A percentile compares a stretch with the other conserved stretches of the same genome.
phyloP scores from a whole-genome alignment of 2,329 filamentous ascomycete species.

The Aspergillus carbonarius region DNA sequence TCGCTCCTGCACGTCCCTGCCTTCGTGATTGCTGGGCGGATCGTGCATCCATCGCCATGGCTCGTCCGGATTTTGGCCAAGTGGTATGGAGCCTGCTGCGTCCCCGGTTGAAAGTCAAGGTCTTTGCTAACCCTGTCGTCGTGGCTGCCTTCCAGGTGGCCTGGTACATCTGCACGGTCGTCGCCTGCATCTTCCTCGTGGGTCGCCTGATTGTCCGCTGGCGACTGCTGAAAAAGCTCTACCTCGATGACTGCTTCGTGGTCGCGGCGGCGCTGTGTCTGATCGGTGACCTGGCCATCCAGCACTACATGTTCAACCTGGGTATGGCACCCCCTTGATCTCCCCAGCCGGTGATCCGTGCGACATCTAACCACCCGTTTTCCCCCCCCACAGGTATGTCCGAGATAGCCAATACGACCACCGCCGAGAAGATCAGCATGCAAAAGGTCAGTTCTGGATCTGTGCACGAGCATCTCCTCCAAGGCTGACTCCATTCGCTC shows the following conservation, averaged over 20 bases:
- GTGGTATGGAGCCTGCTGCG: slow-evolving; percentile 13
- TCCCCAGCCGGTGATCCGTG: background rate
- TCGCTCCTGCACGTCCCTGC: background rate
- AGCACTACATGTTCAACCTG: slow-evolving; percentile 23
- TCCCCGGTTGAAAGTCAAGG: background rate
- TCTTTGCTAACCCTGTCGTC: background rate
- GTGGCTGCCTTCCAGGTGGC: slow-evolving; percentile 8
- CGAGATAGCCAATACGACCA: slow-evolving; percentile 12
- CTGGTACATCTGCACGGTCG: slow-evolving; percentile 22
- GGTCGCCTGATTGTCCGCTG: slow-evolving; percentile 17
- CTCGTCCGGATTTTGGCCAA: slow-evolving; percentile 16
- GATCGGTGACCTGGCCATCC: slow-evolving; percentile 20
- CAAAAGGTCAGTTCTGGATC: slow-evolving; percentile 16
- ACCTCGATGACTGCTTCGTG: slow-evolving; percentile 19
- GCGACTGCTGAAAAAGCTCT: slow-evolving; percentile 17
- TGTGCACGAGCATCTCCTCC: background rate
- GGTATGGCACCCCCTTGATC: slow-evolving; percentile 7
- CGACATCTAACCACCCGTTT: background rate
- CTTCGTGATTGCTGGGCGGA: background rate
- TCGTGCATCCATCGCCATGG: slow-evolving; percentile 11
- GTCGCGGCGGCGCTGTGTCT: slow-evolving; percentile 13
- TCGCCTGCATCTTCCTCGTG: slow-evolving; percentile 16
- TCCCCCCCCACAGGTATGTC: slow-evolving; percentile 16
- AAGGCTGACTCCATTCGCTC: background rate
- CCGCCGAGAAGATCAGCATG: slow-evolving; percentile 16